A percentile compares a stretch with the other conserved stretches of the same genome.
Conservation (phyloP, 805 yeast genomes). For the Ascoidea rubescens region DNA sequence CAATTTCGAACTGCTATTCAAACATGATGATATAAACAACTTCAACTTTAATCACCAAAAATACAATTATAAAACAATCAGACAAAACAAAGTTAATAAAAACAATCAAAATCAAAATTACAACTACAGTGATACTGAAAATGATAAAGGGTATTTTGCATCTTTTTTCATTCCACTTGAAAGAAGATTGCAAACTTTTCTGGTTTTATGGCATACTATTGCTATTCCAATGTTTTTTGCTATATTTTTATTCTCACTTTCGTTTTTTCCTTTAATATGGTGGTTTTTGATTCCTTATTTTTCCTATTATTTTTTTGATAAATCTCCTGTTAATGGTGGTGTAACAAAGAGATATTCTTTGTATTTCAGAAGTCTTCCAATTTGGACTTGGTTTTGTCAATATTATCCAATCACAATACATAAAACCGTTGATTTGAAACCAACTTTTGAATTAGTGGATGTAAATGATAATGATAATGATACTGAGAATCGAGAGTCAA, state of each 20-base stretch:
- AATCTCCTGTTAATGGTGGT: slow-evolving; percentile 64
- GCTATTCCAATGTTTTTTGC: slow-evolving; percentile 47
- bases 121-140: background rate
- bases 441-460: slow-evolving; percentile 42
- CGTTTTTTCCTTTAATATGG: slow-evolving; percentile 51
- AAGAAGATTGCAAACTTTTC: slow-evolving; percentile 51
- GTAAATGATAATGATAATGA: slow-evolving; percentile 3
- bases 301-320: slow-evolving; percentile 41
- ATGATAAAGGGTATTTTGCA: slow-evolving; percentile 23
- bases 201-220: slow-evolving; percentile 61
- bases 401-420: slow-evolving; percentile 73
- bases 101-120: too few relatives aligned
- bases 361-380: slow-evolving; percentile 36
- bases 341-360: slow-evolving; percentile 42
- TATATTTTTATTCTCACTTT: slow-evolving; percentile 40
- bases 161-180: slow-evolving; percentile 41
- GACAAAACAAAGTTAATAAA: background rate
- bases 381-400: slow-evolving; percentile 61
- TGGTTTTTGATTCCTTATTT: slow-evolving; percentile 49
- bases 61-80: too few relatives aligned
- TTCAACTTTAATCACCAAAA: background rate
- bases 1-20: background rate
- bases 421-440: slow-evolving; percentile 55
- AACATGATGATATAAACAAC: too few relatives aligned
- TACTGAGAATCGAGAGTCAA: background rate